Percentiles rank a stretch among this genome's conserved stretches.
phyloP scores from a whole-genome alignment of 2,329 filamentous ascomycete species.

The Ophiostoma piceae region DNA sequence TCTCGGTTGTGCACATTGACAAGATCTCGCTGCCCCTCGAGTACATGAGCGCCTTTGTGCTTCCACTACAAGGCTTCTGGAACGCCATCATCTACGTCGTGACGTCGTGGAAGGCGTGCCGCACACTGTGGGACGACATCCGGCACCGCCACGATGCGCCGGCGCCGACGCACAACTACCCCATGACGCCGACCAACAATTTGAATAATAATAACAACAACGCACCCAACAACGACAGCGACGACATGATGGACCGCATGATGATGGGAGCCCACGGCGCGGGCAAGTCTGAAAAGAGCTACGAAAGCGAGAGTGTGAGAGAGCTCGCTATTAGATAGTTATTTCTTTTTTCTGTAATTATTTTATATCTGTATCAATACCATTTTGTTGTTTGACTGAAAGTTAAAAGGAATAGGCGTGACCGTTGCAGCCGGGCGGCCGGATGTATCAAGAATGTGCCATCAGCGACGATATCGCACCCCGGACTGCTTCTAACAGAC shows the following conservation, averaged over 20 bases:
- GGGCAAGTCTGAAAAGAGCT: constrained; percentile 33
- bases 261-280: constrained; percentile 27
- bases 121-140: constrained; percentile 41
- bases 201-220: neutral
- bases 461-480: too few species aligned
- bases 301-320: constrained; percentile 49
- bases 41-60: constrained; percentile 65
- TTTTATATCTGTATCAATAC: neutral
- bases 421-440: neutral
- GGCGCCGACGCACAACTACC: neutral
- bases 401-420: too few species aligned
- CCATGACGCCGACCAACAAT: neutral
- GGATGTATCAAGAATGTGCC: neutral
- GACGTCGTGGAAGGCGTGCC: constrained; percentile 62
- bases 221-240: constrained; percentile 22
- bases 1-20: constrained; percentile 56
- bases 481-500: neutral
- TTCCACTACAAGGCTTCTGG: constrained; percentile 81
- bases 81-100: constrained; percentile 72
- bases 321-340: constrained; percentile 35
- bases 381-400: neutral
- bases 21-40: constrained; percentile 55
- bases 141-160: neutral
- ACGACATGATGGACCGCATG: constrained; percentile 26
- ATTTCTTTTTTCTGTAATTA: neutral